Base-by-base conservation (phyloP, 257 asterid genomes). In the Lycium barbarum region DNA sequence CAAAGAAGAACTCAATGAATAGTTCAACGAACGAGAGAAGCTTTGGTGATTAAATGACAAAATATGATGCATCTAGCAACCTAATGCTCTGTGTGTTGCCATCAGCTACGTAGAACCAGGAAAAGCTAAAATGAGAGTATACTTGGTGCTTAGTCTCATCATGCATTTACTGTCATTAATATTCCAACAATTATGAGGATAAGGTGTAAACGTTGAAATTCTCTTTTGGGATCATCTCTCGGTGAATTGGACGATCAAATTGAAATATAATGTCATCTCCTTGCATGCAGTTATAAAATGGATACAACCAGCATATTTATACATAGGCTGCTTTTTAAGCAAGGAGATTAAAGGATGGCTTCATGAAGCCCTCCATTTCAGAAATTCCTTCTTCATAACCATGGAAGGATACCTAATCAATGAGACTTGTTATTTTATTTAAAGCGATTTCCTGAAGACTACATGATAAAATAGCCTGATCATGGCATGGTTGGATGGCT, bases 251-350 rank as follows among this genome's bases (percentile, higher is more conserved):
- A 20, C 5, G n/a, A 47, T 47, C 59, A 10, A 9, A n/a, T 45
- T 18, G 58, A 72, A n/a, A 72, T 72, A 72, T 72, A 10, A n/a
- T 47, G 43, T 73, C 10, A 73, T 45, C 12, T 26, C 59, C 80
- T 2, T 73, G 18, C 55, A 18, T 17, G 55, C 79, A 40, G 43
- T 71, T 49, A 71, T 73, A 73, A 72, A 73, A 73, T 73, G 80
- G 80, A 73, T 11, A 45, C 38, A 3, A 20, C 58, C 18, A 47
- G 38, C 35, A 73, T 73, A n/a, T 2, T 47, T 73, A n/a, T 45
- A 45, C 59, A 20, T 20, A 73, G 38, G 59, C 80, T n/a, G 59
- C 57, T 73, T 20, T 71, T 20, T 2, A 10, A 73, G 59, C 59
- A 43, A 73, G 36, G 6, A 47, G 59, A 73, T 73, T 45, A 9